Percentiles rank a stretch among this genome's conserved stretches.
phyloP scores from a whole-genome alignment of 2,329 filamentous ascomycete species.

The Scedosporium aurantiacum region DNA sequence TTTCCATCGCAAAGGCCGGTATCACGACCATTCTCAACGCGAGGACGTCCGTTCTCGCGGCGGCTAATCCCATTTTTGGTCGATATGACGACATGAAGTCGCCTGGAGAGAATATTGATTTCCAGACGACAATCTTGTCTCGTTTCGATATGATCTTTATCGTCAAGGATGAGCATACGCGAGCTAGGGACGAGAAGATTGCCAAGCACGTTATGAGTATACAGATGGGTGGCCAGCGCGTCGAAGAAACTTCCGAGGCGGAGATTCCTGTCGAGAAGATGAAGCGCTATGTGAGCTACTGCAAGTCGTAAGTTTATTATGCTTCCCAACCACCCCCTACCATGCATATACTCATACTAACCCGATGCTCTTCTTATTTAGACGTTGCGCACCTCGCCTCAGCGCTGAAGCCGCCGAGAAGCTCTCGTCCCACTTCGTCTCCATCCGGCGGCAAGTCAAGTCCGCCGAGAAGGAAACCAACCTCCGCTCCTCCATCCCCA shows the following conservation, averaged over 20 bases:
- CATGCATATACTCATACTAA: not conserved
- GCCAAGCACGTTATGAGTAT: constrained; percentile 96
- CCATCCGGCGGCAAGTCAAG: constrained; percentile 88
- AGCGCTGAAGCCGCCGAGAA: constrained; percentile 89
- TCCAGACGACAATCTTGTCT: constrained; percentile 94
- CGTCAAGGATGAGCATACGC: constrained; percentile 87
- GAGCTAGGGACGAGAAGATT: constrained; percentile 81
- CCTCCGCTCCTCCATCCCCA: constrained; percentile 84
- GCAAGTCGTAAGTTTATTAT: constrained; percentile 65
- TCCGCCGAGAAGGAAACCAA: constrained; percentile 84
- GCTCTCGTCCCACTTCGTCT: constrained; percentile 92
- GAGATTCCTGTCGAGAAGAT: constrained; percentile 95
- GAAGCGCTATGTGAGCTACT: constrained; percentile 95
- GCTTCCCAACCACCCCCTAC: not conserved
- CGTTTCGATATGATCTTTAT: constrained; percentile 99
- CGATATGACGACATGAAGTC: constrained; percentile 97
- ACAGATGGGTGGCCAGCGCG: constrained; percentile 79
- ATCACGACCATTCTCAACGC: constrained; percentile 98
- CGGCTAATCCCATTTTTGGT: constrained; percentile 94
- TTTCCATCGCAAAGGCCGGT: constrained; percentile 95
- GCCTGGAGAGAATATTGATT: constrained; percentile 97
- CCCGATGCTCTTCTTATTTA: constrained; percentile 20
- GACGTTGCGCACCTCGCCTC: constrained; percentile 83
- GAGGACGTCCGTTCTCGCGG: constrained; percentile 85
- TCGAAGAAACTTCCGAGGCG: constrained; percentile 72